Base-by-base conservation (phyloP, 75 land plant species). In the Sequoia sempervirens region DNA sequence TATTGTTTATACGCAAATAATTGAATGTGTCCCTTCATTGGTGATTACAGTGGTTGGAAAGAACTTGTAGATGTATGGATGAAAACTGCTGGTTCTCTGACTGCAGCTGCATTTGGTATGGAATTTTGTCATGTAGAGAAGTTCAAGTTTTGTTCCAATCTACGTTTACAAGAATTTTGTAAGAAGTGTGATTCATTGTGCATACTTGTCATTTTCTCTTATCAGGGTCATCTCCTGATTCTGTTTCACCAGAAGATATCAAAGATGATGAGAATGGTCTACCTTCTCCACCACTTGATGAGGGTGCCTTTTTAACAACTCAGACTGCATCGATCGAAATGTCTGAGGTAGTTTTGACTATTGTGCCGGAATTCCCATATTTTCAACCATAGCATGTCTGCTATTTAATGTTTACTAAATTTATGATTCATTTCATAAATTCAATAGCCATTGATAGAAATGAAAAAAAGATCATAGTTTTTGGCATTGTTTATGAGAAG, bases 11-110 rank as follows among this genome's bases (percentile, higher is more conserved):
- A 30, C n/a, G 7, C 6, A 50, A 78, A 45, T 26, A n/a, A 78
- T 45, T 45, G 46, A 45, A 43, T 11, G 12, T 75, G 47, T 78
- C 26, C 43, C 37, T 23, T 46, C 20, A 70, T 66, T 64, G 18
- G 40, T 47, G 5, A 47, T 82, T 88, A 89, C 93, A 96, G 98
- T 45, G 86, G 40, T 20, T 96, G 98, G 98, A 96, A 95, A 86
- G 88, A 85, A 23, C 69, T 95, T 82, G 95, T 91, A 34, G 95
- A 96, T 85, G 91, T 88, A 74, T 95, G 95, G 94, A 89, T 89
- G 3, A 87, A 83, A 72, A 88, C 92, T 80, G 84, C 92, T 14
- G 88, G 89, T 45, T 82, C 90, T 45, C 81, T 89, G 84, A 81
- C 92, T 81, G 88, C 84, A 26, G 88, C 88, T 18, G 79, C 84